A percentile compares a stretch with the other conserved stretches of the same genome.
These are phyloP conservation scores for Aureobasidium pullulans DNA, from an alignment of 2,329 filamentous ascomycete species.

Conservation along the genomic window DNA sequence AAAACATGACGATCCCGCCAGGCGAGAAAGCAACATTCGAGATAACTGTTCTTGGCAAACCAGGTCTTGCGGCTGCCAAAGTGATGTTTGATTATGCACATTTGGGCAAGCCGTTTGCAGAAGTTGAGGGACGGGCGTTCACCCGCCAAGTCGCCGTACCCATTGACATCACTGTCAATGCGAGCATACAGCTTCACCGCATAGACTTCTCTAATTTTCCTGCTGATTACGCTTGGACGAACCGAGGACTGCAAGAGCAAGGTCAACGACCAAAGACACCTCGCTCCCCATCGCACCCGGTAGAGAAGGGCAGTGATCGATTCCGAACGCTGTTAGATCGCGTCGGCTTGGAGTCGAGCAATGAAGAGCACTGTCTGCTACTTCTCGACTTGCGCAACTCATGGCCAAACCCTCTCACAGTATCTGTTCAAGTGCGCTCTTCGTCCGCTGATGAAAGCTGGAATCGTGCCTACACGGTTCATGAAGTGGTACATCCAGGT, in stretches of 20 bases:
- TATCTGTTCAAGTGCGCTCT: conserved; percentile 48
- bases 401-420: conserved; percentile 72
- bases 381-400: conserved; percentile 81
- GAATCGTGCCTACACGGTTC: conserved; percentile 28
- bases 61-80: conserved; percentile 49
- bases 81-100: conserved; percentile 41
- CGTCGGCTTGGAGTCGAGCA: conserved; percentile 33
- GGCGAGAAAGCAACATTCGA: conserved; percentile 18
- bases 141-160: conserved; percentile 76
- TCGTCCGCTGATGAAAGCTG: conserved; percentile 13
- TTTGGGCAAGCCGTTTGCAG: conserved; percentile 61
- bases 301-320: conserved; percentile 22
- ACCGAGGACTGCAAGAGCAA: conserved; percentile 16
- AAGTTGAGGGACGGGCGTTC: conserved; percentile 67
- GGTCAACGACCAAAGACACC: neutral
- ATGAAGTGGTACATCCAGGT: conserved; percentile 47
- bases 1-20: conserved; percentile 48
- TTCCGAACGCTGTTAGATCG: conserved; percentile 41
- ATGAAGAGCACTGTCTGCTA: conserved; percentile 65
- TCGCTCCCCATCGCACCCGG: neutral
- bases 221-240: conserved; percentile 59
- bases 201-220: conserved; percentile 72
- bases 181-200: conserved; percentile 73
- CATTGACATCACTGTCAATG: conserved; percentile 83
- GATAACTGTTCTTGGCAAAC: conserved; percentile 68